Base-by-base conservation (phyloP, 2,329 filamentous ascomycete species). In the Hymenoscyphus fraxineus region DNA sequence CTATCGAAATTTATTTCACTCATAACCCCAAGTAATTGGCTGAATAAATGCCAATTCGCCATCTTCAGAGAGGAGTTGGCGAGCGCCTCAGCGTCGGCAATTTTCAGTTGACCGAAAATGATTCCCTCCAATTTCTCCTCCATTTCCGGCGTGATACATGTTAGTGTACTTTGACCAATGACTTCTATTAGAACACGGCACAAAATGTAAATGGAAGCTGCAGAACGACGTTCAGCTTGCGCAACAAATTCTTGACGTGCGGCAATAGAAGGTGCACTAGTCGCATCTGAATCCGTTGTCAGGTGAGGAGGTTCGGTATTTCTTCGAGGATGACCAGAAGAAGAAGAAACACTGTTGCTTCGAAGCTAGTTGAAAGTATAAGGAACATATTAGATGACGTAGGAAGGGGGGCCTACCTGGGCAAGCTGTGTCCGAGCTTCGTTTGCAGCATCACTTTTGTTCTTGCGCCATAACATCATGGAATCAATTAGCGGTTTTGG, bases 391-490 rank as follows among this genome's bases (percentile, higher is more conserved):
- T 38, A 27, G 55, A 19, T 32, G 44, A 38, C n/a, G 9, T 10
- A 32, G 27, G 32, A 38, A 27, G 55, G 39, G 16, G 41, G 31
- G 47, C 66, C 38, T 70, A 75, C 74, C 73, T 87, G 84, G 69
- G 87, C 84, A 27, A 87, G 77, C 71, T 86, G 82, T 56, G 69
- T 77, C 27, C 87, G 82, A 35, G 90, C 88, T 68, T 89, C 85
- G 70, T 86, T 89, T 35, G 93, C 93, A 27, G 90, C 88, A 77
- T 98, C 94, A 69, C 93, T 96, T 80, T 98, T 98, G 69, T 87
- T 91, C 77, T 97, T 98, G 63, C 95, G 88, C 95, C 95, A 99
- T 39, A 96, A 85, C 92, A 99, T 99, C 76, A 99, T 93, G 22
- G 92, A 93, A 77, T 99, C 95, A 73, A 99, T 97, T 60, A 99